Conservation (phyloP, 1,284 basidiomycete species). For the Schizophyllum amplum region DNA sequence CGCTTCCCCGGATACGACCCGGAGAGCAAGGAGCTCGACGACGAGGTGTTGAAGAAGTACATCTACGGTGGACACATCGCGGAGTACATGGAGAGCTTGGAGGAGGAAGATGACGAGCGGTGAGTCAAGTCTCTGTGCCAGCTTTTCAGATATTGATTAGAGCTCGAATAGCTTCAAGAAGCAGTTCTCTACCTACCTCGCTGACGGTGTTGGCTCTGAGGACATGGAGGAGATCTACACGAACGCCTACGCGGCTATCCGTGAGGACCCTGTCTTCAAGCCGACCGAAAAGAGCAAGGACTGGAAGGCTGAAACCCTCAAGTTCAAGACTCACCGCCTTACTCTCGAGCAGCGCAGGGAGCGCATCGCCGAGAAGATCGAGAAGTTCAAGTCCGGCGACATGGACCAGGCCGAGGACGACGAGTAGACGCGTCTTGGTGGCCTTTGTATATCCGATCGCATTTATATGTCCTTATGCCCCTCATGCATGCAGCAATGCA, state of each 20-base stretch:
- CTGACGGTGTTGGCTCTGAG: constrained; percentile 91
- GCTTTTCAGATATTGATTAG: constrained; percentile 27
- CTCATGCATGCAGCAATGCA: not conserved
- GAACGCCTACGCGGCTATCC: constrained; percentile 88
- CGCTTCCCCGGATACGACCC: constrained; percentile 98
- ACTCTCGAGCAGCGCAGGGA: constrained; percentile 74
- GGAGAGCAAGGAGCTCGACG: constrained; percentile 91
- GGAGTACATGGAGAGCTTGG: constrained; percentile 99
- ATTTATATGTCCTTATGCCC: not conserved
- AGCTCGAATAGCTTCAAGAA: constrained; percentile 73
- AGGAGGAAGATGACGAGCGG: constrained; percentile 99
- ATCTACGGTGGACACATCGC: constrained; percentile 98
- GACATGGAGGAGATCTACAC: constrained; percentile 97
- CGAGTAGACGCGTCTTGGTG: not conserved
- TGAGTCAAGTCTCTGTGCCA: constrained; percentile 22
- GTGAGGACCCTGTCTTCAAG: constrained; percentile 89
- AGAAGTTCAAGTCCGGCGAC: not conserved
- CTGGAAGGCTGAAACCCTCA: constrained; percentile 85
- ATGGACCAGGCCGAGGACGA: not conserved
- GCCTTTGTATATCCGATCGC: not conserved
- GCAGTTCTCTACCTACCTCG: constrained; percentile 94
- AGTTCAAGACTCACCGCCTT: constrained; percentile 67
- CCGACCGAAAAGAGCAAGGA: constrained; percentile 88
- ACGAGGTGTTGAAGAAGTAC: constrained; percentile 95
- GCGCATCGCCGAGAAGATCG: constrained; percentile 59